Evolutionary conservation across 2,329 filamentous ascomycete genomes (phyloP).

Genomic region (Xylariaceae sp.): DNA sequence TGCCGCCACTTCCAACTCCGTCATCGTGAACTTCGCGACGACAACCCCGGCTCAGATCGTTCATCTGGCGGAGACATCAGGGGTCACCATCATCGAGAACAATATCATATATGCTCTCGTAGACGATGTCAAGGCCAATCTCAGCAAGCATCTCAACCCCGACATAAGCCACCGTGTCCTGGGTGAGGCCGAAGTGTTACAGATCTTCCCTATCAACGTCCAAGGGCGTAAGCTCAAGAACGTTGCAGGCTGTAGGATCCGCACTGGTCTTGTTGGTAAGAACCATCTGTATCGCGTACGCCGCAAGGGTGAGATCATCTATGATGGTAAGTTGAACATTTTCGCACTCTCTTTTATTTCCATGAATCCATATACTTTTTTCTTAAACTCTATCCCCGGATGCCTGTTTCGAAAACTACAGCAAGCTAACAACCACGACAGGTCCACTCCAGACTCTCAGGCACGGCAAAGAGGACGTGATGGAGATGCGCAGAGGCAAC

Average conservation of each 20-base stretch:
- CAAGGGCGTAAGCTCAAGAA: conserved; percentile 64
- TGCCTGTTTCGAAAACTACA: too few species aligned
- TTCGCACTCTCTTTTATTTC: neutral
- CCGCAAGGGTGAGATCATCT: conserved; percentile 64
- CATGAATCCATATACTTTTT: neutral
- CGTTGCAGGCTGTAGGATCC: conserved; percentile 82
- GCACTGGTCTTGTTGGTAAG: conserved; percentile 68
- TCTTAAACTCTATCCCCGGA: neutral
- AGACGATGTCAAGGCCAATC: conserved; percentile 62
- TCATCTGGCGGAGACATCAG: conserved; percentile 61
- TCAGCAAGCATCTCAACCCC: conserved; percentile 66
- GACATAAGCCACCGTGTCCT: conserved; percentile 63
- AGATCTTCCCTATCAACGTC: conserved; percentile 78
- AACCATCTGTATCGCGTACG: conserved; percentile 64
- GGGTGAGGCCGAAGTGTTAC: conserved; percentile 80
- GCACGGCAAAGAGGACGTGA: conserved; percentile 85
- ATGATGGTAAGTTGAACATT: conserved; percentile 62
- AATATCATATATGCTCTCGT: conserved; percentile 79
- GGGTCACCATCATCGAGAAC: conserved; percentile 75
- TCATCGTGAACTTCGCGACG: conserved; percentile 84
- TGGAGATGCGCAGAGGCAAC: conserved; percentile 83
- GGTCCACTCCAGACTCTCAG: conserved; percentile 77
- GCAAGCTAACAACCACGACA: conserved; percentile 32
- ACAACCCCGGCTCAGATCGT: conserved; percentile 61
- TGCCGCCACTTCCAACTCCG: conserved; percentile 67